These are phyloP conservation scores for Elsinoe ampelina DNA, from an alignment of 2,329 filamentous ascomycete species.

Conservation along the genomic window DNA sequence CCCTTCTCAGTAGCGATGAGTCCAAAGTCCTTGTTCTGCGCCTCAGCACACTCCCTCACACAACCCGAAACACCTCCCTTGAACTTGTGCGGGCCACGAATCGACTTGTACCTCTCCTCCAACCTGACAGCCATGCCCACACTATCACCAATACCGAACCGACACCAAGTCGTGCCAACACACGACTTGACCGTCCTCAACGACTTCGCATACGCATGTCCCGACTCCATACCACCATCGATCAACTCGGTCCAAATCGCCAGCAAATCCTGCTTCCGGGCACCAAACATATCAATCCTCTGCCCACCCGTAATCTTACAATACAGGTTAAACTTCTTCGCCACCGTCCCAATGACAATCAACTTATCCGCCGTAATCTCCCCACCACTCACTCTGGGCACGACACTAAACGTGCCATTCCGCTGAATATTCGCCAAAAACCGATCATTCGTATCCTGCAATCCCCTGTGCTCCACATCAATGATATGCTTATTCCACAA, in stretches of 20 bases:
- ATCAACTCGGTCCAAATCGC: constrained; percentile 74
- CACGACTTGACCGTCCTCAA: constrained; percentile 85
- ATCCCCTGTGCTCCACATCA: constrained; percentile 57
- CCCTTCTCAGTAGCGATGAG: constrained; percentile 88
- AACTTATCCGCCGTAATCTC: constrained; percentile 84
- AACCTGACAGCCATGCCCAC: constrained; percentile 82
- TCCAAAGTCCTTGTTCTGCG: constrained; percentile 88
- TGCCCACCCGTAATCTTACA: constrained; percentile 90
- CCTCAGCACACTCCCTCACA: constrained; percentile 86
- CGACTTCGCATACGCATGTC: constrained; percentile 84
- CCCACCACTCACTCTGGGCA: constrained; percentile 72
- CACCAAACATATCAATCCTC: constrained; percentile 87
- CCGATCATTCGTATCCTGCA: constrained; percentile 85
- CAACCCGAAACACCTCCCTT: constrained; percentile 87
- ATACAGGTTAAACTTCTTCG: constrained; percentile 75
- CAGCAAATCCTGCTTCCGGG: constrained; percentile 74
- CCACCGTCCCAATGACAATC: constrained; percentile 72
- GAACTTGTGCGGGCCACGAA: constrained; percentile 81
- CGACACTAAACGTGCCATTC: constrained; percentile 82
- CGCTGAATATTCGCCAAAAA: constrained; percentile 85
- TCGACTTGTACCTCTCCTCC: constrained; percentile 86
- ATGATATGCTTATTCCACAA: constrained; percentile 80
- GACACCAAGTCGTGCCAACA: constrained; percentile 84
- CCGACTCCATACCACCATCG: constrained; percentile 79
- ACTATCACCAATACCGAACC: constrained; percentile 80